Base-by-base conservation (phyloP, 2,329 filamentous ascomycete genomes). In the Phyllosticta citriasiana region DNA sequence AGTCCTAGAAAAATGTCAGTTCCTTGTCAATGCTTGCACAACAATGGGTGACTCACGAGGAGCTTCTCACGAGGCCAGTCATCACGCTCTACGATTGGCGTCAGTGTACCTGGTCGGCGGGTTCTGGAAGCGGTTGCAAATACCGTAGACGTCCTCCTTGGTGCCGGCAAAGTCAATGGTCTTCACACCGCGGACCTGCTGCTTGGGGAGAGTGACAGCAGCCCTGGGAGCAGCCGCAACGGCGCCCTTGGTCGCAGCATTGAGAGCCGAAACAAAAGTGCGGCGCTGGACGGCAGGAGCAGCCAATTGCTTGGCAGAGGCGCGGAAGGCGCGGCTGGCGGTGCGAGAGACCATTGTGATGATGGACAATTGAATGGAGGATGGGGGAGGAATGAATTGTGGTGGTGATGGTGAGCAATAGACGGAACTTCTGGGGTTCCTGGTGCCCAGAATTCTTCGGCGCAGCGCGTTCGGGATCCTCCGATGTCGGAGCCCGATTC, bases 61-160 rank as follows among this genome's bases (percentile, higher is more conserved):
- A 99, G 91, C 88, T 96, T 97, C 84, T 97, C 93, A 78, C 88
- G 86, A 69, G 94, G 94, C 94, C 94, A 99, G 83, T 99, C 94
- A 76, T 85, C 89, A 81, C 94, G 92, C 86, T 99, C 94, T 94
- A 72, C 64, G 70, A 54, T 66, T 27, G 57, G 57, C 57, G 58
- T 68, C 62, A 69, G 65, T 62, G 64, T 74, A 63, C 76, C 72
- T 61, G 25, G 63, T 65, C 62, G 68, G 65, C 65, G 64, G 33
- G 19, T 51, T 26, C n/a, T 8, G 52, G 19, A 2, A 57, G 53
- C 26, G n/a, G 40, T 30, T 62, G 40, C 60, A 73, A 84, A 71
- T 79, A 95, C 91, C 91, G 76, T 89, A 97, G 76, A 99, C 94
- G 68, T 87, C 85, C 85, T 99, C 94, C 82, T 95, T 93, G 75